Evolutionary conservation across 495 filamentous ascomycete genomes (phyloP).

Genomic region (Thermothielavioides terrestris): DNA sequence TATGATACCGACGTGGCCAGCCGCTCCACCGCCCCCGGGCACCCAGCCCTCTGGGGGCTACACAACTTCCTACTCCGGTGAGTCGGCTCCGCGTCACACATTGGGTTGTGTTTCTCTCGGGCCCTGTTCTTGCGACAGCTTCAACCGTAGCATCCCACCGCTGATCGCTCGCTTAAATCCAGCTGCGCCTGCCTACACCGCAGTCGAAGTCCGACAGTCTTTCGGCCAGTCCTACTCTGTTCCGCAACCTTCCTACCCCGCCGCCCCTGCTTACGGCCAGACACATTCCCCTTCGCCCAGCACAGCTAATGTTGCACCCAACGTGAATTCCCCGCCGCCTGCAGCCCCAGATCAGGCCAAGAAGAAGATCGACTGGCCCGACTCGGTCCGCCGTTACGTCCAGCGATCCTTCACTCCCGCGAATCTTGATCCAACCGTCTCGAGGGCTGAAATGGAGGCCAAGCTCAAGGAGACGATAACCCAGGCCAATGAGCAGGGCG

Average conservation of each 20-base stretch:
- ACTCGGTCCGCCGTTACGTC: conserved; percentile 71
- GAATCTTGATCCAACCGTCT: conserved; percentile 57
- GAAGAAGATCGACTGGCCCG: conserved; percentile 65
- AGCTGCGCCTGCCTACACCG: conserved; percentile 40
- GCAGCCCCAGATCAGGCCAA: conserved; percentile 26
- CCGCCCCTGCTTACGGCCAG: conserved; percentile 19
- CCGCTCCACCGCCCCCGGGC: conserved; percentile 25
- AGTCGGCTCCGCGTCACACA: not conserved
- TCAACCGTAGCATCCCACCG: conserved; percentile 9
- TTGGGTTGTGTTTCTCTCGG: not conserved
- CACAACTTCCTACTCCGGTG: conserved; percentile 24
- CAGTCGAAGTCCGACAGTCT: conserved; percentile 40
- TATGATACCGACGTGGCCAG: conserved; percentile 27
- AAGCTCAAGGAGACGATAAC: conserved; percentile 83
- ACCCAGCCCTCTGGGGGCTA: conserved; percentile 26
- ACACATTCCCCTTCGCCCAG: conserved; percentile 12
- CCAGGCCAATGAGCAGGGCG: conserved; percentile 59
- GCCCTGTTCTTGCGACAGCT: not conserved
- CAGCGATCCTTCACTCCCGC: conserved; percentile 71
- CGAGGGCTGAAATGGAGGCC: conserved; percentile 61
- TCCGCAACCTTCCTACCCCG: conserved; percentile 21
- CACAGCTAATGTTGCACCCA: conserved; percentile 21
- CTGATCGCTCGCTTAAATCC: conserved; percentile 13
- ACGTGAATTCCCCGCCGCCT: conserved; percentile 12
- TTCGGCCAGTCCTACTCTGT: conserved; percentile 34